Percentiles rank a stretch among this genome's conserved stretches.
Conservation (phyloP, 495 filamentous ascomycete genomes). For the Penicillium egyptiacum region DNA sequence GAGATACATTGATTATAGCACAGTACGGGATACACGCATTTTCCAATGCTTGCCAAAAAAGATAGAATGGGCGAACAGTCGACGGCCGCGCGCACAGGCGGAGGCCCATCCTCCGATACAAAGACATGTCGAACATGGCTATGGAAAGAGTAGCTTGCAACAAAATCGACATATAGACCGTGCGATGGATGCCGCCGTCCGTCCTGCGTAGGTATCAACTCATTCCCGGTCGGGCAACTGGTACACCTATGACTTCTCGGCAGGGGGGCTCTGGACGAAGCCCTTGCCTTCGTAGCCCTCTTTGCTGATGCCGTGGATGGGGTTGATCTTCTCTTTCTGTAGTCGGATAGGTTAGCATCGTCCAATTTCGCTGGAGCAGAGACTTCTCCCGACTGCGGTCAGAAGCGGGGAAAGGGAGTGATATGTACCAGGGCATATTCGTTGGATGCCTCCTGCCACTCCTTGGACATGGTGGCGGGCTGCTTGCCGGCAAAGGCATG, state of each 20-base stretch:
- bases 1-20: conserved; percentile 54
- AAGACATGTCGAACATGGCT: conserved; percentile 15
- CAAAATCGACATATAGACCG: not conserved
- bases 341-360: conserved; percentile 20
- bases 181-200: conserved; percentile 11
- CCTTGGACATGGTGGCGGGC: conserved; percentile 88
- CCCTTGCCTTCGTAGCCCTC: conserved; percentile 79
- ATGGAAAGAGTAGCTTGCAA: conserved; percentile 16
- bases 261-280: conserved; percentile 70
- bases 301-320: conserved; percentile 78
- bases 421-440: conserved; percentile 80
- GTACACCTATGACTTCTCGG: conserved; percentile 41
- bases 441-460: conserved; percentile 90
- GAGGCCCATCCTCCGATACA: conserved; percentile 13
- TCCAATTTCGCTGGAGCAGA: conserved; percentile 6
- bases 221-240: conserved; percentile 26
- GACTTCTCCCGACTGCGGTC: conserved; percentile 9
- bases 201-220: conserved; percentile 22
- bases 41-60: conserved; percentile 42
- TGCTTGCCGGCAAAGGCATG: conserved; percentile 63
- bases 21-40: conserved; percentile 51
- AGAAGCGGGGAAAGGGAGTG: conserved; percentile 10
- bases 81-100: conserved; percentile 14
- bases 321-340: conserved; percentile 83
- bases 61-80: conserved; percentile 27